Evolutionary conservation across 2,329 filamentous ascomycete genomes (phyloP).

Genomic region (Xylaria sp.): DNA sequence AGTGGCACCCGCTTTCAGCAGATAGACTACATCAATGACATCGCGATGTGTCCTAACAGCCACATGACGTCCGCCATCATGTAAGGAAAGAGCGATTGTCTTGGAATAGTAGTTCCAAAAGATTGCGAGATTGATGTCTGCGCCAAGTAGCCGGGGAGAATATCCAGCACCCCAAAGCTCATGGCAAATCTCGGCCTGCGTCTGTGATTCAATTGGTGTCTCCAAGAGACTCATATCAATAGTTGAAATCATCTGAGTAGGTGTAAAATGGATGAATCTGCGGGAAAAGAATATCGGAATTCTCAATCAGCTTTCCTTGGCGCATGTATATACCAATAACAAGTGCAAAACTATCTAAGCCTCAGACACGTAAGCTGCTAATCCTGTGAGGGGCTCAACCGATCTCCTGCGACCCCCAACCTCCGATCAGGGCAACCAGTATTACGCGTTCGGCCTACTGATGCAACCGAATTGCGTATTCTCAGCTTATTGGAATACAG

Average conservation of each 20-base stretch:
- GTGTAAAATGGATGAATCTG: too few species aligned
- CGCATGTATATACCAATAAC: constrained; percentile 1
- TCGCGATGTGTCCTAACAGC: constrained; percentile 14
- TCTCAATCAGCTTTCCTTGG: not conserved
- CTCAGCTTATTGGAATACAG: not conserved
- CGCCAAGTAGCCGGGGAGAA: not conserved
- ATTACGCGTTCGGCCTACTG: not conserved
- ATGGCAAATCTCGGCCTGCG: constrained; percentile 5
- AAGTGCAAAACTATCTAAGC: not conserved
- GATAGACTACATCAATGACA: not conserved
- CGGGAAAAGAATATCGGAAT: not conserved
- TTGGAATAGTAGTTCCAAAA: constrained; percentile 19
- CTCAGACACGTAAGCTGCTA: constrained; percentile 1
- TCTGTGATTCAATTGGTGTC: constrained; percentile 5
- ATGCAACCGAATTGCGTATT: not conserved
- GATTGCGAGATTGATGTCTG: not conserved
- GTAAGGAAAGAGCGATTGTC: constrained; percentile 2
- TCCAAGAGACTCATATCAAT: constrained; percentile 19
- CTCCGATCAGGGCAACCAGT: not conserved
- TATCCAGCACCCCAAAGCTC: constrained; percentile 3
- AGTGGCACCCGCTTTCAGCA: constrained; percentile 8
- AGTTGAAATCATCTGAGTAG: not conserved
- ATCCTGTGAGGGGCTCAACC: not conserved
- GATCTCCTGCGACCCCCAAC: not conserved
- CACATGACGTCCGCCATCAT: constrained; percentile 4